Conservation (phyloP, 2,329 filamentous ascomycete genomes). For the Penicillium olsonii region DNA sequence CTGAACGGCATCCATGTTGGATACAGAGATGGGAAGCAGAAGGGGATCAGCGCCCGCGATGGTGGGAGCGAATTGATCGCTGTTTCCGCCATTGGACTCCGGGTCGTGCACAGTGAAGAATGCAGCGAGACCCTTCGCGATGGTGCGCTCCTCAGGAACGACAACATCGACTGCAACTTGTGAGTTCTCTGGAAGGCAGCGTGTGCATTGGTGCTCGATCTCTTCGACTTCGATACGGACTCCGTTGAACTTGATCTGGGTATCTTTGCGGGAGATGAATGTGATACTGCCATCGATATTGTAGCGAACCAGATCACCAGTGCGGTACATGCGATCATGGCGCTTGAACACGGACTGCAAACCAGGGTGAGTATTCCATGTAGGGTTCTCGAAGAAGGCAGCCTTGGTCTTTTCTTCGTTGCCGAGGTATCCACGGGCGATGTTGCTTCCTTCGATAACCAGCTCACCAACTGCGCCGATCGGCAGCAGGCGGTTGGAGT, state of each 20-base stretch:
- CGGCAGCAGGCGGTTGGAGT: conserved; percentile 41
- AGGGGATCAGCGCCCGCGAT: conserved; percentile 23
- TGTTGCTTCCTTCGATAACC: conserved; percentile 48
- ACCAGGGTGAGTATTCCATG: conserved; percentile 29
- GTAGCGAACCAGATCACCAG: conserved; percentile 41
- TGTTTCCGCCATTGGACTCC: conserved; percentile 23
- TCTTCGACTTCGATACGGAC: conserved; percentile 50
- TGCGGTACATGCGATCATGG: conserved; percentile 38
- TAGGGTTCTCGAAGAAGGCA: conserved; percentile 37
- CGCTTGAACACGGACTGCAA: conserved; percentile 24
- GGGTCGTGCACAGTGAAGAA: conserved; percentile 33
- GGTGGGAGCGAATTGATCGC: conserved; percentile 18
- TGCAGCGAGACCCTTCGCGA: conserved; percentile 35
- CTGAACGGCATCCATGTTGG: conserved; percentile 25
- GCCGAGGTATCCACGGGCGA: conserved; percentile 49
- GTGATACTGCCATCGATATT: conserved; percentile 35
- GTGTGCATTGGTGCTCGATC: conserved; percentile 46
- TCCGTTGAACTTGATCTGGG: conserved; percentile 46
- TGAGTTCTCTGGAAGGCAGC: conserved; percentile 36
- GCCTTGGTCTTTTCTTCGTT: conserved; percentile 36
- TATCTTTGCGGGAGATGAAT: conserved; percentile 38
- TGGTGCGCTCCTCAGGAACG: conserved; percentile 30
- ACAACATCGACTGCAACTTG: conserved; percentile 49
- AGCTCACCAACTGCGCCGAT: conserved; percentile 52
- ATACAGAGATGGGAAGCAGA: conserved; percentile 29